Conservation (phyloP, 352 stramenopile species). For the Sclerospora graminicola region DNA sequence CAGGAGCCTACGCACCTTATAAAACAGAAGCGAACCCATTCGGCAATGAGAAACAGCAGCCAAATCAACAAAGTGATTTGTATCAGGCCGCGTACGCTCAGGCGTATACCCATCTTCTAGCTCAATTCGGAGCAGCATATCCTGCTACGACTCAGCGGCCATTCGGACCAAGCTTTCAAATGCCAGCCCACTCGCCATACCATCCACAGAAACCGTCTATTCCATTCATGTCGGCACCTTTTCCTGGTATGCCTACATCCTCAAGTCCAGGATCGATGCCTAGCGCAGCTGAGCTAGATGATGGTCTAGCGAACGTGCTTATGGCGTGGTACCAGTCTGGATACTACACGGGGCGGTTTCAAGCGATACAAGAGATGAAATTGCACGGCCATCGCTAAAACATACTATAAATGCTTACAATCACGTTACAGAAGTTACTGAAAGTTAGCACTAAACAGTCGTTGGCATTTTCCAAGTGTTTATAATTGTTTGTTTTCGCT, state of each 20-base stretch:
- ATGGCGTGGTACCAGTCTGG: conserved; percentile 82
- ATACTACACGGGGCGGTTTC: conserved; percentile 72
- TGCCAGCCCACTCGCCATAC: conserved; percentile 17
- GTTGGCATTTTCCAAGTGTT: neutral
- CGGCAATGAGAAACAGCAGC: conserved; percentile 4
- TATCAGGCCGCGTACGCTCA: conserved; percentile 63
- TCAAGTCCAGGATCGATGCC: conserved; percentile 9
- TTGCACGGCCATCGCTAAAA: conserved; percentile 16
- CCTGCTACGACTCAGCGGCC: conserved; percentile 12
- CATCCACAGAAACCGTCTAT: conserved; percentile 14
- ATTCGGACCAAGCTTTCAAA: conserved; percentile 9
- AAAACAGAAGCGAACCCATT: conserved; percentile 4
- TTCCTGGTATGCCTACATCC: conserved; percentile 17
- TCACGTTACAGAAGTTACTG: neutral
- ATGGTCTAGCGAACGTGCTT: conserved; percentile 61
- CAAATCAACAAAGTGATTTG: conserved; percentile 24
- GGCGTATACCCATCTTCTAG: conserved; percentile 52
- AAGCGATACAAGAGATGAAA: conserved; percentile 72
- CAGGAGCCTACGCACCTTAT: neutral
- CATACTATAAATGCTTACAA: neutral
- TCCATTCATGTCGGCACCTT: conserved; percentile 16
- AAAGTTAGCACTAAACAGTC: no score
- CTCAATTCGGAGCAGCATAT: conserved; percentile 37
- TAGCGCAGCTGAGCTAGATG: conserved; percentile 18
- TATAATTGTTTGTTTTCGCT: neutral